A percentile compares a stretch with the other conserved stretches of the same genome.
These are phyloP conservation scores for Aspergillus intermedius DNA, from an alignment of 2,329 filamentous ascomycete genomes.

Conservation along the genomic window DNA sequence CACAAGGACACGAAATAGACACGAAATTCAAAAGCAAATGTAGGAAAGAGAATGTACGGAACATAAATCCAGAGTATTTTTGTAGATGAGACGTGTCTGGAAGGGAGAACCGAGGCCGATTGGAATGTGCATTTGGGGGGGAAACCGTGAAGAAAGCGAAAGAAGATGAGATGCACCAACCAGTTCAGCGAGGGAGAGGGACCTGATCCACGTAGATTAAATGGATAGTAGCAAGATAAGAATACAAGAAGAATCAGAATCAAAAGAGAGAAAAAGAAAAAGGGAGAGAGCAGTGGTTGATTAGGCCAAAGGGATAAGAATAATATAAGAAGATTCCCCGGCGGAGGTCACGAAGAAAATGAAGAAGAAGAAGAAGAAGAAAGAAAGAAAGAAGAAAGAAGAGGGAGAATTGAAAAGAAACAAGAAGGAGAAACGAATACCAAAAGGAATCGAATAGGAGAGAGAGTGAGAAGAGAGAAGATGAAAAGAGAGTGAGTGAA, in stretches of 20 bases:
- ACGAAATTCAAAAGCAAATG: slow-evolving; percentile 2
- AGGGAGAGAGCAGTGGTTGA: background rate
- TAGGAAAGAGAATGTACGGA: slow-evolving; percentile 4
- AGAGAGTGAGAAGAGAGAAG: slow-evolving; percentile 6
- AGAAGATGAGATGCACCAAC: background rate
- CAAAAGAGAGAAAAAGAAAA: background rate
- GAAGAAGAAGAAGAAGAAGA: slow-evolving; percentile 1
- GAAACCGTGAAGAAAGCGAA: slow-evolving; percentile 11
- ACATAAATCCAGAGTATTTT: slow-evolving; percentile 5
- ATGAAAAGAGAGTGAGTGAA: slow-evolving; percentile 9
- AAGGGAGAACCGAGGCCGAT: slow-evolving; percentile 20
- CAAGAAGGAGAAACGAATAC: slow-evolving; percentile 8
- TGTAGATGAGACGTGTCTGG: slow-evolving; percentile 27
- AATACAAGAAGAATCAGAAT: background rate
- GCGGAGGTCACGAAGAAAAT: background rate
- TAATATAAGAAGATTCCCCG: slow-evolving; percentile 2
- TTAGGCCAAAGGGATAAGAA: too few relatives aligned
- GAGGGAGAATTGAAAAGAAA: slow-evolving; percentile 30
- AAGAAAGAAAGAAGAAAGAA: slow-evolving; percentile 1
- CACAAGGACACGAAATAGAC: slow-evolving; percentile 7
- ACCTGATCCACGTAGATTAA: background rate
- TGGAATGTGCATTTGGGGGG: slow-evolving; percentile 25
- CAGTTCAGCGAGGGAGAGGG: background rate
- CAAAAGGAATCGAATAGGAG: slow-evolving; percentile 9
- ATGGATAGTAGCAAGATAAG: background rate